phyloP scores from a whole-genome alignment of 371 early-diverging fungal genomes.

The Apophysomyces ossiformis region DNA sequence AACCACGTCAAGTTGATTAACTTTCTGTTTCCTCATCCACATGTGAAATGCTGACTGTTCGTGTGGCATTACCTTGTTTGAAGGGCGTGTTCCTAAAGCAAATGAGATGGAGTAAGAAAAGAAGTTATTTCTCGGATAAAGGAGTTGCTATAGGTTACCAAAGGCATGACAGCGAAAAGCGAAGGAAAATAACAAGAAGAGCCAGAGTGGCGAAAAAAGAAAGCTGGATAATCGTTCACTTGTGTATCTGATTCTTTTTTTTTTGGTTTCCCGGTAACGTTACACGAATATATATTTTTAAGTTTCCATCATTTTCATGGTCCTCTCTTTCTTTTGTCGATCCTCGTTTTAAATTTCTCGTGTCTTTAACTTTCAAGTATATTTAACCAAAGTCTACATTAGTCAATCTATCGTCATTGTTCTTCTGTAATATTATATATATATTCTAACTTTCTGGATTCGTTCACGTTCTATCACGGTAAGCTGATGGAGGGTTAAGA shows the following conservation, averaged over 20 bases:
- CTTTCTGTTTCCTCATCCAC: constrained; percentile 8
- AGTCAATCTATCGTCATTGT: too few species aligned
- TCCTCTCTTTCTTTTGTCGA: neutral
- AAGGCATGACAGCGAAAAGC: constrained; percentile 3
- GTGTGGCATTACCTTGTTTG: constrained; percentile 61
- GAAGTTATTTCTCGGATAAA: neutral
- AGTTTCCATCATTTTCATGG: constrained; percentile 8
- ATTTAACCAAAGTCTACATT: too few species aligned
- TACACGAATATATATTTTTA: constrained; percentile 6
- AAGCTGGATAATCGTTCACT: neutral
- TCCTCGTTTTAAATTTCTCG: neutral
- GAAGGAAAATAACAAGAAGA: neutral
- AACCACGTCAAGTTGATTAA: constrained; percentile 19
- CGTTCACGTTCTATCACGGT: too few species aligned
- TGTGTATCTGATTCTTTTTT: neutral
- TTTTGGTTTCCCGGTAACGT: constrained; percentile 3
- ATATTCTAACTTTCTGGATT: too few species aligned
- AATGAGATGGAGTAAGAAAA: neutral
- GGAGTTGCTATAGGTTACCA: neutral
- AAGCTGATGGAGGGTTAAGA: too few species aligned
- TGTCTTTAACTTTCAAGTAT: neutral
- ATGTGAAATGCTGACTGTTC: neutral
- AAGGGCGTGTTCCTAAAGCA: constrained; percentile 78
- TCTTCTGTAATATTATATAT: too few species aligned
- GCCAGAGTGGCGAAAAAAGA: too few species aligned